Evolutionary conservation across 345 rosid species (phyloP).

Genomic region (Heritiera littoralis): DNA sequence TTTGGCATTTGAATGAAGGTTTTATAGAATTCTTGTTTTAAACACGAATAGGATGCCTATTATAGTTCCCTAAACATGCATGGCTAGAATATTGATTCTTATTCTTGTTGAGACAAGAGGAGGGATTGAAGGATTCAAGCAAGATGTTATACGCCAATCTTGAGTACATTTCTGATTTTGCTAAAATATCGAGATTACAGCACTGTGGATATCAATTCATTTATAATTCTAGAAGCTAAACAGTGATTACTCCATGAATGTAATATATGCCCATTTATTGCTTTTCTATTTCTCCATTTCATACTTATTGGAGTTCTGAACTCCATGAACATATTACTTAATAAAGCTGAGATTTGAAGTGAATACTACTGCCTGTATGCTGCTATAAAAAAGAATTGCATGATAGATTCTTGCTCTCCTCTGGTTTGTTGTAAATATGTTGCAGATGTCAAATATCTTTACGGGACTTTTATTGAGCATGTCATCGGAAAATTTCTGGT

Average conservation of each 20-base stretch:
- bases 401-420: not conserved
- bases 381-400: not conserved
- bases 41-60: not conserved
- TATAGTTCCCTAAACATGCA: not conserved
- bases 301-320: not conserved
- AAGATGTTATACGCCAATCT: not conserved
- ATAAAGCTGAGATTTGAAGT: not conserved
- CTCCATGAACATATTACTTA: not conserved
- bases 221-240: not conserved
- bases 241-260: not conserved
- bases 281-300: not conserved
- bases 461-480: no score
- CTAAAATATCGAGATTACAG: not conserved
- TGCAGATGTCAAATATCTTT: no score
- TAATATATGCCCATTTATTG: not conserved
- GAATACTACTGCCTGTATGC: not conserved
- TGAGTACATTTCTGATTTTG: not conserved
- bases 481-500: not conserved
- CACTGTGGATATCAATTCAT: not conserved
- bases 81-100: not conserved
- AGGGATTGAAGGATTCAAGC: not conserved
- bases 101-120: not conserved
- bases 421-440: not conserved
- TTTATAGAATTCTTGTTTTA: not conserved
- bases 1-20: slow-evolving; percentile 2